Conservation (phyloP, 805 yeast genomes). For the Starmera amethionina region DNA sequence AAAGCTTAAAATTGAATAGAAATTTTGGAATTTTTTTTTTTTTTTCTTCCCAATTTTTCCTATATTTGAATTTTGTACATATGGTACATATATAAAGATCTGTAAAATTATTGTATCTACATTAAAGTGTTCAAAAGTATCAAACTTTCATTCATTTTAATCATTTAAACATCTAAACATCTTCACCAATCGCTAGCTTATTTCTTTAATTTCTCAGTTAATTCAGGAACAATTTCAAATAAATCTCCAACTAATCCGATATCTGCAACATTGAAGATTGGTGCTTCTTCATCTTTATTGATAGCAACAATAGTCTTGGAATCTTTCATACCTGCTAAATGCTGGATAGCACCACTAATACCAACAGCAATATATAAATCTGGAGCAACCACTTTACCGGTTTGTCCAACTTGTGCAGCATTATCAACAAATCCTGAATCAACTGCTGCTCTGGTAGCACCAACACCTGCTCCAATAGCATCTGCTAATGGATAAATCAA, state of each 20-base stretch:
- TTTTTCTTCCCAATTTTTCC: too few relatives aligned
- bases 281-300: constrained; percentile 90
- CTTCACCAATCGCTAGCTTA: too few relatives aligned
- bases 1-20: too few relatives aligned
- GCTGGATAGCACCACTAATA: constrained; percentile 95
- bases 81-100: too few relatives aligned
- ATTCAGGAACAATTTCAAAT: constrained; percentile 81
- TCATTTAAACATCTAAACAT: too few relatives aligned
- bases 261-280: constrained; percentile 88
- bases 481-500: constrained; percentile 77
- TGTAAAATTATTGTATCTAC: too few relatives aligned
- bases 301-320: constrained; percentile 89
- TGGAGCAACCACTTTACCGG: constrained; percentile 97
- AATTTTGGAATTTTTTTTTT: too few relatives aligned
- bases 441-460: constrained; percentile 97
- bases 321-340: constrained; percentile 97
- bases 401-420: constrained; percentile 94
- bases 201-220: constrained; percentile 45
- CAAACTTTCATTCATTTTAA: too few relatives aligned
- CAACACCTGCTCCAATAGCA: constrained; percentile 89
- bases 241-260: constrained; percentile 84
- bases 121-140: too few relatives aligned
- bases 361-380: constrained; percentile 91
- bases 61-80: too few relatives aligned
- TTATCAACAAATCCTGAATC: constrained; percentile 94